Evolutionary conservation across 148 eudicot species (phyloP).

Genomic region (Nepenthes gracilis): DNA sequence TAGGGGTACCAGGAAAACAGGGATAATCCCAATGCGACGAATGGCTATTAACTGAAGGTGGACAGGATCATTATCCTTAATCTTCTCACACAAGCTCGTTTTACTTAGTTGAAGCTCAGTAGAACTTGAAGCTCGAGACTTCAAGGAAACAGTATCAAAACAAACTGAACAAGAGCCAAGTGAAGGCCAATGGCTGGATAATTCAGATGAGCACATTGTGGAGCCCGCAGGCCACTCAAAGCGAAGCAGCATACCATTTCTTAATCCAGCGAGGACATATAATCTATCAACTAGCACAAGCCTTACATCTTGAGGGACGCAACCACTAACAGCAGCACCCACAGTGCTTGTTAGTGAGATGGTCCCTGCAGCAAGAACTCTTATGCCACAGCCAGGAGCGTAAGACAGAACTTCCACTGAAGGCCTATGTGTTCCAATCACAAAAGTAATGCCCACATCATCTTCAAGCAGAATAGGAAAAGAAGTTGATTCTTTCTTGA

Average conservation of each 20-base stretch:
- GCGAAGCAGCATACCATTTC: conserved; percentile 93
- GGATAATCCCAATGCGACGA: conserved; percentile 88
- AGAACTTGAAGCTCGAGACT: conserved; percentile 15
- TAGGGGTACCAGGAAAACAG: conserved; percentile 78
- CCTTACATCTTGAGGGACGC: conserved; percentile 93
- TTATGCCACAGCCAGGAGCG: conserved; percentile 47
- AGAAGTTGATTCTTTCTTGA: conserved; percentile 17
- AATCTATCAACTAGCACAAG: conserved; percentile 81
- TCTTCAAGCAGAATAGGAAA: conserved; percentile 33
- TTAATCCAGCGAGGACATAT: conserved; percentile 78
- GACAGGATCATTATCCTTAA: conserved; percentile 44
- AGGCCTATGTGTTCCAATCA: conserved; percentile 93
- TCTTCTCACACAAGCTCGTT: conserved; percentile 25
- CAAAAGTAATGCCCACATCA: conserved; percentile 37
- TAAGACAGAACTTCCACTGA: conserved; percentile 81
- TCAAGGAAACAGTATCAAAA: conserved; percentile 15
- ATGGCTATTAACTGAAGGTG: conserved; percentile 71
- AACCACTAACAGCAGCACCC: conserved; percentile 68
- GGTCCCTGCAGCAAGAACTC: conserved; percentile 56
- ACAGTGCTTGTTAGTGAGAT: conserved; percentile 61
- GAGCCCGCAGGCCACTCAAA: conserved; percentile 79
- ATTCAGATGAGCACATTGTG: conserved; percentile 20
- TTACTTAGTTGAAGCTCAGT: conserved; percentile 14
- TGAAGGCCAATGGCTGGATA: conserved; percentile 19
- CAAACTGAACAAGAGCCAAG: conserved; percentile 14